These are phyloP conservation scores for Aspergillus fumigatiaffinis DNA, from an alignment of 2,329 filamentous ascomycete species.

Conservation along the genomic window DNA sequence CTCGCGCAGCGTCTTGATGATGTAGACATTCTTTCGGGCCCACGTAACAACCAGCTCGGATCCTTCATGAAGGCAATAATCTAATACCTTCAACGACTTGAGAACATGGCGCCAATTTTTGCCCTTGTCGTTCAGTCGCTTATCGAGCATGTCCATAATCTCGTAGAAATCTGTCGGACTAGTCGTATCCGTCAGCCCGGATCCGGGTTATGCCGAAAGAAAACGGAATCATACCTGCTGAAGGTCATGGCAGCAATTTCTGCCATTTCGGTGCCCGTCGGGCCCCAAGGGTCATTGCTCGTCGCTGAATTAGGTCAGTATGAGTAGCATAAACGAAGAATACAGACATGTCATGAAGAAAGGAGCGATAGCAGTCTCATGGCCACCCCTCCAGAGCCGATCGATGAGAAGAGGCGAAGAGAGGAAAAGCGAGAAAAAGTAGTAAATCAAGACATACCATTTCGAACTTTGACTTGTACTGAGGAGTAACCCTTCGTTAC, in stretches of 20 bases:
- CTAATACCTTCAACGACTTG: conserved; percentile 94
- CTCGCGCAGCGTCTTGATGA: conserved; percentile 96
- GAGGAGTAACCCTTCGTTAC: conserved; percentile 98
- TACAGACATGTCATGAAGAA: conserved; percentile 1
- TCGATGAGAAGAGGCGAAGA: background rate
- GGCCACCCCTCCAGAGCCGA: background rate
- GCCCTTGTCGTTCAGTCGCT: conserved; percentile 96
- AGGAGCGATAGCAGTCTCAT: conserved; percentile 1
- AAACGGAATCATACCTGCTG: conserved; percentile 65
- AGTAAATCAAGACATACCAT: conserved; percentile 63
- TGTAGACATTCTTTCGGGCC: conserved; percentile 96
- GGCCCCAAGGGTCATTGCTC: conserved; percentile 98
- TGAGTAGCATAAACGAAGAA: background rate
- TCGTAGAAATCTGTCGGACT: conserved; percentile 98
- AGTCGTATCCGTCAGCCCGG: conserved; percentile 6
- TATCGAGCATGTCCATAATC: conserved; percentile 99
- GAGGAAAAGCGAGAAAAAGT: background rate
- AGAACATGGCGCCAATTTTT: conserved; percentile 99
- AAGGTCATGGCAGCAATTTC: conserved; percentile 98
- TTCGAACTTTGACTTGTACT: conserved; percentile 96
- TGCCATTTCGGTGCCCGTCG: conserved; percentile 95
- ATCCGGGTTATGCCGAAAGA: background rate
- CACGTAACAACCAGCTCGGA: conserved; percentile 96
- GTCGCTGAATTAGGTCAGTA: conserved; percentile 62
- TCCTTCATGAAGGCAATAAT: conserved; percentile 96